These are phyloP conservation scores for Annulohypoxylon stygium DNA, from an alignment of 495 filamentous ascomycete genomes.

Conservation along the genomic window DNA sequence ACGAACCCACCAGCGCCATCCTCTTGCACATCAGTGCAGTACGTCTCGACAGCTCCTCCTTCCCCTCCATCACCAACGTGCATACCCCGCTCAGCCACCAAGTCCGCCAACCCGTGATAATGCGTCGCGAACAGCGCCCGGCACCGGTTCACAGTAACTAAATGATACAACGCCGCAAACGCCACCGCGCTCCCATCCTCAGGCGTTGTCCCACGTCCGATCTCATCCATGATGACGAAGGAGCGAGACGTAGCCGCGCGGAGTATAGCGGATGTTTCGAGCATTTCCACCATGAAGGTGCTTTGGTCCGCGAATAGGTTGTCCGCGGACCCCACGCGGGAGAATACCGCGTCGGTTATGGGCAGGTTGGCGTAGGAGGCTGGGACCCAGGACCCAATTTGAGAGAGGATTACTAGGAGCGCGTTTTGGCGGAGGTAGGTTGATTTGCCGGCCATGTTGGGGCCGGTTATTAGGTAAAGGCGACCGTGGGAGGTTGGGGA, in stretches of 20 bases:
- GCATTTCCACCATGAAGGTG: slow-evolving; percentile 94
- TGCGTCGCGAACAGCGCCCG: slow-evolving; percentile 94
- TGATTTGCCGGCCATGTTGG: slow-evolving; percentile 99
- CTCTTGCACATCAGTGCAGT: slow-evolving; percentile 92
- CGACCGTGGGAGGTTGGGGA: slow-evolving; percentile 63
- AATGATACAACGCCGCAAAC: slow-evolving; percentile 86
- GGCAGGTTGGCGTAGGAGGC: slow-evolving; percentile 86
- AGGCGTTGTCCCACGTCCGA: slow-evolving; percentile 93
- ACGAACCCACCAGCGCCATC: slow-evolving; percentile 72
- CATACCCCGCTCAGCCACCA: slow-evolving; percentile 61
- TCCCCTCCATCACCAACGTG: slow-evolving; percentile 55
- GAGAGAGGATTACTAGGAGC: slow-evolving; percentile 90
- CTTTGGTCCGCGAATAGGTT: slow-evolving; percentile 92
- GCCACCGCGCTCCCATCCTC: slow-evolving; percentile 91
- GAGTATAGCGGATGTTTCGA: slow-evolving; percentile 79
- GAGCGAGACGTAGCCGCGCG: slow-evolving; percentile 73
- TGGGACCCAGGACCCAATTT: slow-evolving; percentile 92
- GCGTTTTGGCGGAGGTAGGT: slow-evolving; percentile 97
- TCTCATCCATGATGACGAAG: slow-evolving; percentile 99
- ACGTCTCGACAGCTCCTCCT: slow-evolving; percentile 74
- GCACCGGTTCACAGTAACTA: slow-evolving; percentile 79
- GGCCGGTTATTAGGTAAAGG: slow-evolving; percentile 92
- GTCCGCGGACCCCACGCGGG: slow-evolving; percentile 91
- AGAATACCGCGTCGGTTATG: slow-evolving; percentile 92
- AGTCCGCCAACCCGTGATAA: slow-evolving; percentile 87